These are phyloP conservation scores for Pelagomonas calceolata DNA, from an alignment of 108 stramenopile genomes.

Conservation along the genomic window DNA sequence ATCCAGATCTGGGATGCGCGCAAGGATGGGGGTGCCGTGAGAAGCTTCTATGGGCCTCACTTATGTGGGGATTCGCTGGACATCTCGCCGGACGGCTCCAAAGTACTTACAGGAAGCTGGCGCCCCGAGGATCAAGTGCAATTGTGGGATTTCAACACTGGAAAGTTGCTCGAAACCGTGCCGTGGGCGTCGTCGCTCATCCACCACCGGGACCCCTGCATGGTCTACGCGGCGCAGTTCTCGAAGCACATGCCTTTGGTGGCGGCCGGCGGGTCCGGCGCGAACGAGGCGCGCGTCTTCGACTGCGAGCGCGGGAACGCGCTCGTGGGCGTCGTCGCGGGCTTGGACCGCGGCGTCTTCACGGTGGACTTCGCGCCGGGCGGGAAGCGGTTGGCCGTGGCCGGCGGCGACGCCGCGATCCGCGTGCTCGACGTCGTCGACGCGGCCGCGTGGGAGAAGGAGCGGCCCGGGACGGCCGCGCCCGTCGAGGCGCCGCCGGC, in stretches of 20 bases:
- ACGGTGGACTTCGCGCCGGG: slow-evolving; percentile 38
- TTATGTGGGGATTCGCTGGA: slow-evolving; percentile 45
- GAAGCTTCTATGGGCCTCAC: slow-evolving; percentile 45
- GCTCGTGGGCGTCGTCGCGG: slow-evolving; percentile 43
- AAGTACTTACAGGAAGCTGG: slow-evolving; percentile 39
- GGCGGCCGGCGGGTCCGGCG: slow-evolving; percentile 45
- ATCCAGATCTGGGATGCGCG: slow-evolving; percentile 49
- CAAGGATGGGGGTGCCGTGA: slow-evolving; percentile 22
- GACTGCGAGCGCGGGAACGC: slow-evolving; percentile 29
- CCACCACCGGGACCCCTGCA: slow-evolving; percentile 20
- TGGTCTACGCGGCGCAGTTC: slow-evolving; percentile 51
- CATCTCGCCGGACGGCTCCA: slow-evolving; percentile 8
- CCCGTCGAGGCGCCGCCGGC: no score
- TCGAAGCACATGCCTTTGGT: slow-evolving; percentile 22
- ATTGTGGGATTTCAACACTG: slow-evolving; percentile 42
- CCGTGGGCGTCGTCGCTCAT: slow-evolving; percentile 23
- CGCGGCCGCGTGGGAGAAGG: not conserved
- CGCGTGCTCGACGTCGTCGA: slow-evolving; percentile 5
- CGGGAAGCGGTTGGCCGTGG: slow-evolving; percentile 16
- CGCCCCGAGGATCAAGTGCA: slow-evolving; percentile 39
- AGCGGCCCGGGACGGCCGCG: not conserved
- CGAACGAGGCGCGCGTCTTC: slow-evolving; percentile 49
- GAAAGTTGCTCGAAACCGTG: slow-evolving; percentile 25
- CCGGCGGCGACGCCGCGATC: slow-evolving; percentile 22
- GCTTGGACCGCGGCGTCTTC: slow-evolving; percentile 44